Percentiles rank a stretch among this genome's conserved stretches.
Evolutionary conservation across 345 rosid genomes (phyloP).

Genomic region (Dipteronia sinensis): DNA sequence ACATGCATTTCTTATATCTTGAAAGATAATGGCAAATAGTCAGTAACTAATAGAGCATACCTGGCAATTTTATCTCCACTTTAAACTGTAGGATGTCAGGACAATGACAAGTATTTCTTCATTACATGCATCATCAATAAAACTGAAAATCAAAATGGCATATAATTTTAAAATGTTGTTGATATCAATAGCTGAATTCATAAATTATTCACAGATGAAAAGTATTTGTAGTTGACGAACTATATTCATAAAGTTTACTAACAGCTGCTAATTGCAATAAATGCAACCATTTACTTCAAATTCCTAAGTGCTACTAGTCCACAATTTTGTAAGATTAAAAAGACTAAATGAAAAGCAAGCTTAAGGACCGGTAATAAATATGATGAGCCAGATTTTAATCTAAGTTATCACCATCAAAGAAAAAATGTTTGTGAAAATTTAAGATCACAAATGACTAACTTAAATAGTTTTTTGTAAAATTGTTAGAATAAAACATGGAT

Average conservation of each 20-base stretch:
- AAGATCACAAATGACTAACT: neutral
- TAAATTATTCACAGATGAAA: neutral
- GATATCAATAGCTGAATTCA: neutral
- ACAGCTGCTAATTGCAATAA: neutral
- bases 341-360: neutral
- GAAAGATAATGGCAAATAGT: neutral
- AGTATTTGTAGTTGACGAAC: neutral
- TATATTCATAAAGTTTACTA: neutral
- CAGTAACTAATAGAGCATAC: slow-evolving; percentile 34
- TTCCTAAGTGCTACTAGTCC: neutral
- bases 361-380: neutral
- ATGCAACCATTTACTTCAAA: neutral
- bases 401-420: neutral
- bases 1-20: neutral
- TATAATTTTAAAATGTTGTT: neutral
- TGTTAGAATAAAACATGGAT: neutral
- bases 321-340: neutral
- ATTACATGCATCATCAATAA: slow-evolving; percentile 63
- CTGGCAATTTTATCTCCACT: slow-evolving; percentile 78
- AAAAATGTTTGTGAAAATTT: neutral
- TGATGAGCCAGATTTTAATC: neutral
- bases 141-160: slow-evolving; percentile 49
- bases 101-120: slow-evolving; percentile 69
- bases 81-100: slow-evolving; percentile 62
- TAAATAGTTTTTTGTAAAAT: neutral